phyloP scores from a whole-genome alignment of 108 stramenopile genomes.

The Conticribra weissflogii region DNA sequence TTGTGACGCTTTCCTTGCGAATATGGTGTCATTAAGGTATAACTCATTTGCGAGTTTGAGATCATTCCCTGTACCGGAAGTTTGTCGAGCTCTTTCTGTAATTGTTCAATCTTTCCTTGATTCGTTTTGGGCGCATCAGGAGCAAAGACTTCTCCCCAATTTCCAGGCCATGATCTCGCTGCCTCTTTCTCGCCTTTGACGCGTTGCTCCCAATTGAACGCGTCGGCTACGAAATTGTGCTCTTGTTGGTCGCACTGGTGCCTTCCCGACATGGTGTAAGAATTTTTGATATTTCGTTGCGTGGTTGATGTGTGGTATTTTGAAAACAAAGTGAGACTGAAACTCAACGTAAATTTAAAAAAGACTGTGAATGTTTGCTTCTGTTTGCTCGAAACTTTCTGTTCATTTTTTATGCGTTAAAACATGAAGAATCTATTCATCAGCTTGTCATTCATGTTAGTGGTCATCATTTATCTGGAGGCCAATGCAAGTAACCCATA shows the following conservation, averaged over 20 bases:
- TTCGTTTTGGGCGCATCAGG: slow-evolving; percentile 29
- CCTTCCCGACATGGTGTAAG: slow-evolving; percentile 15
- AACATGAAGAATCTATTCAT: no score
- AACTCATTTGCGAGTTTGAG: slow-evolving; percentile 43
- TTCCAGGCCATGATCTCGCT: slow-evolving; percentile 25
- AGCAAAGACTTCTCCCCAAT: slow-evolving; percentile 38
- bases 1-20: slow-evolving; percentile 25
- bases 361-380: no score
- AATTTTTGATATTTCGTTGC: background rate
- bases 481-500: background rate
- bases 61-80: slow-evolving; percentile 41
- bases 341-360: no score
- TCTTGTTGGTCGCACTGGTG: slow-evolving; percentile 44
- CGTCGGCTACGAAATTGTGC: slow-evolving; percentile 42
- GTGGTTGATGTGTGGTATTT: no score
- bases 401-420: no score
- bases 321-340: no score
- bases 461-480: background rate
- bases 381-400: no score
- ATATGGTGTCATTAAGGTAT: slow-evolving; percentile 10
- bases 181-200: slow-evolving; percentile 36
- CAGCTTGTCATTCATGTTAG: no score
- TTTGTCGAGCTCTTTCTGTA: slow-evolving; percentile 24
- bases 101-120: slow-evolving; percentile 23
- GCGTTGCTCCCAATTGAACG: slow-evolving; percentile 49